Percentiles rank a stretch among this genome's conserved stretches.
phyloP scores from a whole-genome alignment of 2,329 filamentous ascomycete species.

The Hypoxylon rubiginosum region DNA sequence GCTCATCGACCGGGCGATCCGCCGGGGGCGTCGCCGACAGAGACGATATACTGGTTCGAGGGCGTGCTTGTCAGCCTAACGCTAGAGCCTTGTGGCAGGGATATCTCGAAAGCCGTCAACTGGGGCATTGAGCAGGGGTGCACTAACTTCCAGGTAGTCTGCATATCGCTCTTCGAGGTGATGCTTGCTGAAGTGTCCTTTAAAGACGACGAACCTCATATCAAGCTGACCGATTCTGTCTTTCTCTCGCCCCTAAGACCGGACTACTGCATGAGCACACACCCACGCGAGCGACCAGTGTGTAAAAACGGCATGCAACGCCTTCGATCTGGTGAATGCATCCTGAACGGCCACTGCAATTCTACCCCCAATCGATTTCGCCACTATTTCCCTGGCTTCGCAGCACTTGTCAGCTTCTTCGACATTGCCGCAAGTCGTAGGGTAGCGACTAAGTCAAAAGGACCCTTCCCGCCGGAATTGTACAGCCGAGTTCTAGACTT shows the following conservation, averaged over 20 bases:
- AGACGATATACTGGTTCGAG: neutral
- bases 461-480: conserved; percentile 33
- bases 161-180: conserved; percentile 41
- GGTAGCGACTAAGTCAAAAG: conserved; percentile 23
- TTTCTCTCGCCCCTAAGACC: conserved; percentile 38
- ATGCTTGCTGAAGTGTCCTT: conserved; percentile 40
- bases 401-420: conserved; percentile 44
- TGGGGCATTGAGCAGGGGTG: conserved; percentile 38
- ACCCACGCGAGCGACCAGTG: neutral
- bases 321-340: neutral
- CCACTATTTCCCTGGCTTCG: conserved; percentile 33
- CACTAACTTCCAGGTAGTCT: conserved; percentile 37
- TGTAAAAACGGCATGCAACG: neutral
- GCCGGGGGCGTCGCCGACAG: neutral
- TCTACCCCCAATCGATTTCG: conserved; percentile 17
- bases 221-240: conserved; percentile 29
- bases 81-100: conserved; percentile 28
- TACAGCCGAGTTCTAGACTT: conserved; percentile 36
- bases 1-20: neutral
- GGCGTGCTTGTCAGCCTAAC: neutral
- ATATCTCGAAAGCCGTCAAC: conserved; percentile 34
- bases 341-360: neutral
- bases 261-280: neutral
- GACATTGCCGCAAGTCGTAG: conserved; percentile 33
- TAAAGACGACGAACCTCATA: conserved; percentile 15